These are phyloP conservation scores for Myrmaecium sp. DNA, from an alignment of 2,329 filamentous ascomycete genomes.

Conservation along the genomic window DNA sequence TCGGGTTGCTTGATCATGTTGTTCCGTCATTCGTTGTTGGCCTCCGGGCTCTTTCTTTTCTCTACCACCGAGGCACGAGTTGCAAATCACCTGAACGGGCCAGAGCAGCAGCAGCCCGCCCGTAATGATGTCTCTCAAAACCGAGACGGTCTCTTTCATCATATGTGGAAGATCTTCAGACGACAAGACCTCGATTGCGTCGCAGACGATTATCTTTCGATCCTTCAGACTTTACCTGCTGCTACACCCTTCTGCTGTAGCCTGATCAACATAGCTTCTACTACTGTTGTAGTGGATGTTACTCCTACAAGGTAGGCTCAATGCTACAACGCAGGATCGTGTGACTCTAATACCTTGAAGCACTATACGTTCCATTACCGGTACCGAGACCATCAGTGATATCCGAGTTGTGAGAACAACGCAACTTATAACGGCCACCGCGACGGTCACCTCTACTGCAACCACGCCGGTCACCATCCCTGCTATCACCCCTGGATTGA, in stretches of 20 bases:
- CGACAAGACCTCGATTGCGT: background rate
- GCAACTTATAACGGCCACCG: constrained; percentile 8
- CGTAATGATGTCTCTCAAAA: background rate
- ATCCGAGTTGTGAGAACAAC: too few species aligned
- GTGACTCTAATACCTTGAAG: too few species aligned
- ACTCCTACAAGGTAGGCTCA: constrained; percentile 12
- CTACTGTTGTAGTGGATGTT: constrained; percentile 9
- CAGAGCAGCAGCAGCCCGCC: constrained; percentile 2
- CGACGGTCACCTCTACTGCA: constrained; percentile 9
- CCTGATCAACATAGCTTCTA: constrained; percentile 12
- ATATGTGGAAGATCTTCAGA: background rate
- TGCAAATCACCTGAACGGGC: constrained; percentile 6
- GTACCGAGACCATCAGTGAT: too few species aligned
- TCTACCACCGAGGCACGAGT: constrained; percentile 12
- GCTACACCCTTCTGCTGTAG: constrained; percentile 11
- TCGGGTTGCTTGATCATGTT: constrained; percentile 19
- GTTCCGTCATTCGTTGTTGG: constrained; percentile 15
- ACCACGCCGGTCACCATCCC: constrained; percentile 7
- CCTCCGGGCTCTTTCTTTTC: constrained; percentile 15
- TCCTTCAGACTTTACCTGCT: background rate
- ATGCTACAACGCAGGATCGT: too few species aligned
- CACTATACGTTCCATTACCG: too few species aligned
- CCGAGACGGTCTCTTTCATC: background rate
- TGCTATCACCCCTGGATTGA: constrained; percentile 7
- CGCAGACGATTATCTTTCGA: background rate